A percentile compares a stretch with the other conserved stretches of the same genome.
Evolutionary conservation across 371 early-diverging fungal species (phyloP).

Genomic region (Phascolomyces articulosus): DNA sequence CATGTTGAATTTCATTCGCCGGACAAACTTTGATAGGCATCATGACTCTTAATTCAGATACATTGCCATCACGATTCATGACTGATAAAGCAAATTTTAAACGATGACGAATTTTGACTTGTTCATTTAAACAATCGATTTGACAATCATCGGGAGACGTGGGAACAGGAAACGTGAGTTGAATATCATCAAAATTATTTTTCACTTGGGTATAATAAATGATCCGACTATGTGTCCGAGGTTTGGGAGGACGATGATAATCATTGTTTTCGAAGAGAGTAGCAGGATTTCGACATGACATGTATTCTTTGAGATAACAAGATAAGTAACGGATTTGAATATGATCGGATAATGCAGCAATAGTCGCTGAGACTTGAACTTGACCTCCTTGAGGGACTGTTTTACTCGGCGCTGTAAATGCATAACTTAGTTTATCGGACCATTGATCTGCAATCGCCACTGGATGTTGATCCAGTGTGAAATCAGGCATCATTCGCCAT

Average conservation of each 20-base stretch:
- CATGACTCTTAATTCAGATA: constrained; percentile 36
- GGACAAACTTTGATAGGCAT: constrained; percentile 28
- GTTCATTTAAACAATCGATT: constrained; percentile 32
- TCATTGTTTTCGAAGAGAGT: too few relatives aligned
- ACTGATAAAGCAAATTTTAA: constrained; percentile 37
- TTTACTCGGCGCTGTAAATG: constrained; percentile 38
- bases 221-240: constrained; percentile 1
- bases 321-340: constrained; percentile 31
- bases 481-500: constrained; percentile 13
- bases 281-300: constrained; percentile 18
- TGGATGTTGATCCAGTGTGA: constrained; percentile 28
- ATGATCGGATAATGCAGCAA: constrained; percentile 25
- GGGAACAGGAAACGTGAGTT: constrained; percentile 19
- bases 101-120: constrained; percentile 37
- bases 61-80: constrained; percentile 33
- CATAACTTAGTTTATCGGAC: constrained; percentile 39
- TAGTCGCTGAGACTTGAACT: constrained; percentile 34
- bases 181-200: background rate
- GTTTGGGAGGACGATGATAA: constrained; percentile 9
- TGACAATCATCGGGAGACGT: constrained; percentile 18
- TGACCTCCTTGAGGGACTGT: constrained; percentile 33
- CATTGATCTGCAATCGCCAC: constrained; percentile 35
- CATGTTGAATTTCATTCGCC: background rate
- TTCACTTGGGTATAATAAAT: background rate
- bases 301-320: constrained; percentile 45